A percentile compares a stretch with the other conserved stretches of the same genome.
phyloP scores from a whole-genome alignment of 164 flowering plant species.

The Nymphaea thermarum region DNA sequence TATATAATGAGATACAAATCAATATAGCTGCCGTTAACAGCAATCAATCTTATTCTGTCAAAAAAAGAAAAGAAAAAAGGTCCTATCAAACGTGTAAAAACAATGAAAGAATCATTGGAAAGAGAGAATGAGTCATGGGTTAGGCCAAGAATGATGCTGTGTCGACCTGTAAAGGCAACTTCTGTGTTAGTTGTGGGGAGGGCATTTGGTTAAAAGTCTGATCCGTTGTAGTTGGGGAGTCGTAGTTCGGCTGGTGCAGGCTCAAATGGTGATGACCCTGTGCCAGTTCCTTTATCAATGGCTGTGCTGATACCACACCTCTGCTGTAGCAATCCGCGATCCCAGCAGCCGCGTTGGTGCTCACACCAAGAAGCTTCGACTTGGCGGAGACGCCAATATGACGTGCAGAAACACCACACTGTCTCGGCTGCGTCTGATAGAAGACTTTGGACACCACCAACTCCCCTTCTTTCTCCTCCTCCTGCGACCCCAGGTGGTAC shows the following conservation, averaged over 20 bases:
- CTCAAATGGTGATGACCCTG: background rate
- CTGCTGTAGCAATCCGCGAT: slow-evolving; percentile 18
- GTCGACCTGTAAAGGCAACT: background rate
- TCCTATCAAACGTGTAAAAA: no score
- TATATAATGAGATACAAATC: background rate
- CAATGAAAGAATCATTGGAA: background rate
- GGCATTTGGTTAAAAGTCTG: background rate
- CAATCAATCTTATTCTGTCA: background rate
- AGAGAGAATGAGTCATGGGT: background rate
- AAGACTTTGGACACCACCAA: slow-evolving; percentile 68
- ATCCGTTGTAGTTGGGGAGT: background rate
- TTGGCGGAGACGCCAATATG: slow-evolving; percentile 13
- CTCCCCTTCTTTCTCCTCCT: slow-evolving; percentile 80
- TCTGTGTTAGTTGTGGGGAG: background rate
- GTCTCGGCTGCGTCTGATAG: slow-evolving; percentile 78
- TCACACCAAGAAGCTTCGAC: slow-evolving; percentile 7
- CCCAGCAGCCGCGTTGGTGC: slow-evolving; percentile 11
- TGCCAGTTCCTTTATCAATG: background rate
- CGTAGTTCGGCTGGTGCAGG: background rate
- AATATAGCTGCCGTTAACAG: background rate
- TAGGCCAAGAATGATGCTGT: background rate
- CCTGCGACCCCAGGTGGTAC: slow-evolving; percentile 62
- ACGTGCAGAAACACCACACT: slow-evolving; percentile 28
- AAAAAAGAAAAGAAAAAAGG: no score
- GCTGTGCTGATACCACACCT: background rate